A percentile compares a stretch with the other conserved stretches of the same genome.
phyloP scores from a whole-genome alignment of 441 rosid species.

The Adansonia rubrostipa region DNA sequence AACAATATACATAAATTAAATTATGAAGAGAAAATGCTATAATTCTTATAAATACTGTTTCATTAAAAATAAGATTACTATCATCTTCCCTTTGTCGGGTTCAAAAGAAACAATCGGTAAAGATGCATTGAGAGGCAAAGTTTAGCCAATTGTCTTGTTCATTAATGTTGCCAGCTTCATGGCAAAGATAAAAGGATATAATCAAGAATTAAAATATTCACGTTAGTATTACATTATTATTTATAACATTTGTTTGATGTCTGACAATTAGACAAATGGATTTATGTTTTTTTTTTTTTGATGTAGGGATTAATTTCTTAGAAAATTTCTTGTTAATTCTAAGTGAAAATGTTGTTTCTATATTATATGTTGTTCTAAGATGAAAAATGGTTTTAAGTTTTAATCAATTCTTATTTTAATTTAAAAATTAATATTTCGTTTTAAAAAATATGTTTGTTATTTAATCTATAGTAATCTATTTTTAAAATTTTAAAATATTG shows the following conservation, averaged over 20 bases:
- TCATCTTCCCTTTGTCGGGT: neutral
- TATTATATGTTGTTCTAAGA: neutral
- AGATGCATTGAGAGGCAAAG: neutral
- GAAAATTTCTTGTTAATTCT: neutral
- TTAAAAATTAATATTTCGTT: neutral
- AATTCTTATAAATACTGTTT: neutral
- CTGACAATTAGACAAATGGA: neutral
- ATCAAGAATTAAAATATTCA: neutral
- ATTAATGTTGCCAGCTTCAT: neutral
- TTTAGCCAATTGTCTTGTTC: neutral
- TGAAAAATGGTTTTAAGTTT: neutral
- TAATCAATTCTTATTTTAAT: neutral
- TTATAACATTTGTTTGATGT: neutral
- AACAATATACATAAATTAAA: neutral
- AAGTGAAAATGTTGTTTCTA: neutral
- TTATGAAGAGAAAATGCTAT: neutral
- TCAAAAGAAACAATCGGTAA: neutral
- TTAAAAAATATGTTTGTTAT: no score
- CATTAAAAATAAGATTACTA: neutral
- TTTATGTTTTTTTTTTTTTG: neutral
- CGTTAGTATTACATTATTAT: neutral
- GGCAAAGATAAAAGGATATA: neutral
- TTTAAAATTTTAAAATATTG: no score
- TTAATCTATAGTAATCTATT: no score
- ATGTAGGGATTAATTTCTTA: neutral